A percentile compares a stretch with the other conserved stretches of the same genome.
phyloP scores from a whole-genome alignment of 192 early-diverging fungal species.

The Kappamyces sp. region DNA sequence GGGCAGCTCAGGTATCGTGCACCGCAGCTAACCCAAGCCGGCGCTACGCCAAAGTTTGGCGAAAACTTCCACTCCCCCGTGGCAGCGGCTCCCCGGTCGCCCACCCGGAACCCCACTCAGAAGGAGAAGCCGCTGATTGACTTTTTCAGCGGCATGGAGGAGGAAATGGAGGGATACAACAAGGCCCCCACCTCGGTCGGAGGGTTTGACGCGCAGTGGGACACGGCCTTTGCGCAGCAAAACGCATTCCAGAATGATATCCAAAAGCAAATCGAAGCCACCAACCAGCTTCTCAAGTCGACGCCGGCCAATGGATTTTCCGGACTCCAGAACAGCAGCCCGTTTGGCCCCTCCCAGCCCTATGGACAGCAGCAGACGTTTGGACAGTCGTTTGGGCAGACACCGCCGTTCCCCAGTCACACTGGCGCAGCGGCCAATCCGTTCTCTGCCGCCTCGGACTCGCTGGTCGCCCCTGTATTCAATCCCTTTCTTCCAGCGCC shows the following conservation, averaged over 20 bases:
- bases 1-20: background rate
- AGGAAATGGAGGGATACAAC: conserved; percentile 1
- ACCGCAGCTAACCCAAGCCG: background rate
- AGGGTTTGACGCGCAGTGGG: conserved; percentile 11
- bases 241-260: background rate
- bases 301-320: background rate
- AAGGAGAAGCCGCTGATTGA: conserved; percentile 13
- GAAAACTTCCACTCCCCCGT: background rate
- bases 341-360: no score
- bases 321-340: background rate
- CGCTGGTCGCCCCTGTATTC: no score
- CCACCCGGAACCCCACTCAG: no score
- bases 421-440: no score
- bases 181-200: background rate
- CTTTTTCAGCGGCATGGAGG: conserved; percentile 11
- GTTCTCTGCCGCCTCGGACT: no score
- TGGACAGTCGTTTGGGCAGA: no score
- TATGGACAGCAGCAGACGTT: no score
- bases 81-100: no score
- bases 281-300: background rate
- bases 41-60: background rate
- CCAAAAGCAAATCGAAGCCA: conserved; percentile 12
- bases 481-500: no score
- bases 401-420: no score
- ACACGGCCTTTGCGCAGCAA: conserved; percentile 4